A percentile compares a stretch with the other conserved stretches of the same genome.
Evolutionary conservation across 371 early-diverging fungal genomes (phyloP).

Genomic region (Mortierella sp.): DNA sequence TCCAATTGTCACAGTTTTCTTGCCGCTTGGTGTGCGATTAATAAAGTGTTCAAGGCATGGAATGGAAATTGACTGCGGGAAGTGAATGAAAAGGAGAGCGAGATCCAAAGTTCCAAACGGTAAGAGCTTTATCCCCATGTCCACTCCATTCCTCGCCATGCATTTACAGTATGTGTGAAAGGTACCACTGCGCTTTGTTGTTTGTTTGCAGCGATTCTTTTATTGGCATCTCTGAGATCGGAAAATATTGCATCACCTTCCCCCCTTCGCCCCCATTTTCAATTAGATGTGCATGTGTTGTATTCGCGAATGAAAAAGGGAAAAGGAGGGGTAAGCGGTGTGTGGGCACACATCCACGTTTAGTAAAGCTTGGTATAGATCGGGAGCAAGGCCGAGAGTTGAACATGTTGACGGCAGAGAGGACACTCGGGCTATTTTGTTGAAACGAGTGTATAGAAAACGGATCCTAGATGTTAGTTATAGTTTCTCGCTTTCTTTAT

Average conservation of each 20-base stretch:
- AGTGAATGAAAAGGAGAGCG: background rate
- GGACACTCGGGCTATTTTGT: constrained; percentile 83
- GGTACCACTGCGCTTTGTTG: background rate
- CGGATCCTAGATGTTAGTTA: constrained; percentile 1
- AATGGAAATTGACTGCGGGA: background rate
- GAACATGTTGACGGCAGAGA: constrained; percentile 83
- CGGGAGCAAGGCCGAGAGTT: constrained; percentile 74
- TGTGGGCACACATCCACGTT: constrained; percentile 11
- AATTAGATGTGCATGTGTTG: background rate
- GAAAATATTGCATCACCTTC: background rate
- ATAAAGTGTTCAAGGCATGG: background rate
- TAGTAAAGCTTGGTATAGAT: constrained; percentile 52
- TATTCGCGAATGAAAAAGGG: background rate
- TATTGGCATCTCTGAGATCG: background rate
- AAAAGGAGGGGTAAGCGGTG: background rate
- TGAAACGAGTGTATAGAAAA: constrained; percentile 22
- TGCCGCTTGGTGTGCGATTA: background rate
- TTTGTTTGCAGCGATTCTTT: background rate
- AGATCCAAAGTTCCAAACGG: constrained; percentile 5
- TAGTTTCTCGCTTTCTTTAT: background rate
- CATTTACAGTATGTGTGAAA: background rate
- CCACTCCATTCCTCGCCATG: background rate
- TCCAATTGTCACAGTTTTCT: no score
- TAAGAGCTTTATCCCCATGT: background rate
- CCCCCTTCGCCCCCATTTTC: background rate